A percentile compares a stretch with the other conserved stretches of the same genome.
Conservation (phyloP, 176 grass and related monocot genomes). For the Carex littledalei region DNA sequence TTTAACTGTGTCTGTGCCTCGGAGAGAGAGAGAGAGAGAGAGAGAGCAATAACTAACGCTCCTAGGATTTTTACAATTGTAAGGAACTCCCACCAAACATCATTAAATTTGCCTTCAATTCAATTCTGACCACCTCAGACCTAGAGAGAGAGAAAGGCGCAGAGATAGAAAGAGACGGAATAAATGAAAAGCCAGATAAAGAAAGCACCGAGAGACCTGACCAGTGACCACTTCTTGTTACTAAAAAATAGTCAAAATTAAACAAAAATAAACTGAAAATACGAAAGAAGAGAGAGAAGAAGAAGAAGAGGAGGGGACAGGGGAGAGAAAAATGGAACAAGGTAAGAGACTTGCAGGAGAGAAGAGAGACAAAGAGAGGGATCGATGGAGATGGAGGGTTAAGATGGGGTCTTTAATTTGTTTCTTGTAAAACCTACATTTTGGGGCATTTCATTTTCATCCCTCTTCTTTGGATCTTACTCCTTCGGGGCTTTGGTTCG, state of each 20-base stretch:
- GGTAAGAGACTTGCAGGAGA: constrained; percentile 17
- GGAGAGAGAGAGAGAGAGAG: constrained; percentile 20
- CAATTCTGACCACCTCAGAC: constrained; percentile 29
- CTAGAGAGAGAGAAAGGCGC: constrained; percentile 26
- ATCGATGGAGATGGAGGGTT: not conserved
- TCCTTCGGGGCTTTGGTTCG: not conserved
- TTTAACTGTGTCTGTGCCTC: not conserved
- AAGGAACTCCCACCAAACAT: constrained; percentile 17
- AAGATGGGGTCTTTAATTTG: not conserved
- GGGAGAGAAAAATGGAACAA: constrained; percentile 12
- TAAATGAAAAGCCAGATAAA: constrained; percentile 24
- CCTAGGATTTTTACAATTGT: constrained; percentile 24
- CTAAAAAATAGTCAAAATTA: not conserved
- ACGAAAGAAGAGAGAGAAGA: not conserved
- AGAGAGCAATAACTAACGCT: constrained; percentile 15
- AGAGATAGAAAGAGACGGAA: constrained; percentile 23
- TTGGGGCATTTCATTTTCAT: constrained; percentile 21
- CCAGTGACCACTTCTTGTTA: constrained; percentile 14
- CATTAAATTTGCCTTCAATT: constrained; percentile 28
- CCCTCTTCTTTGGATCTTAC: constrained; percentile 1
- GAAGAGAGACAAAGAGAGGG: constrained; percentile 17
- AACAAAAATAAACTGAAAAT: not conserved
- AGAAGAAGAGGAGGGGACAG: not conserved
- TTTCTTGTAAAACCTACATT: not conserved
- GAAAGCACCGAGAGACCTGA: constrained; percentile 15